Evolutionary conservation across 306 rosid genomes (phyloP), one percentile per base, ranked within the genome.

Genomic region (Ceratonia siliqua): DNA sequence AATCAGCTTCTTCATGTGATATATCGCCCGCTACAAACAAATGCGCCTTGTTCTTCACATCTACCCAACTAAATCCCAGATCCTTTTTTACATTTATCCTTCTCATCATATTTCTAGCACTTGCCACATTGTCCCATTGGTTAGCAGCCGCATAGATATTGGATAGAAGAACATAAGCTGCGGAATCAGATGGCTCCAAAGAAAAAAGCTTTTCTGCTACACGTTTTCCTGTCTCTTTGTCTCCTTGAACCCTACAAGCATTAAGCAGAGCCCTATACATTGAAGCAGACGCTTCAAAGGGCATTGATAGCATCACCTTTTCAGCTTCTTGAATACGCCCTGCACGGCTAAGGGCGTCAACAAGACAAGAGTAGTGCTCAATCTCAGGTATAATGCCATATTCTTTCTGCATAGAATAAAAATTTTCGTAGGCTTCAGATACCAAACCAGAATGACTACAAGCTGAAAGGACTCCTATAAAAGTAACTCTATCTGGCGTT

Each of bases 31-130:
- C 98, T 63, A 90, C 88, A 53, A 93, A 93, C 71, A 89, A 82
- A 78, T 89, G 91, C 72, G 87, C 86, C 78, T 85, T 86, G 85
- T 83, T 90, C 86, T 90, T 93, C 72, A 89, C 85, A 57, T 88
- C 90, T 58, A 90, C 52, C 98, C 98, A 92, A 55, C 98, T 88
- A 81, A 87, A 92, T 49, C 96, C 96, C 0, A 94, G 92, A 33
- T 90, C 98, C 83, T 92, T 92, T 78, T 90, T 92, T 54, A 87
- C 91, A 48, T 90, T 88, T 30, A 75, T 82, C 46, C 72, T 73
- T 54, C 70, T 87, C 98, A 92, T 92, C 87, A 56, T 81, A 59
- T 81, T 81, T 67, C 97, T 81, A 73, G 92, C 96, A 71, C 82
- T 78, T 9, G 43, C 76, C 18, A 83, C 94, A 33, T 62, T 82